These are phyloP conservation scores for Sclerotinia sclerotiorum DNA, from an alignment of 2,329 filamentous ascomycete species.

Conservation along the genomic window DNA sequence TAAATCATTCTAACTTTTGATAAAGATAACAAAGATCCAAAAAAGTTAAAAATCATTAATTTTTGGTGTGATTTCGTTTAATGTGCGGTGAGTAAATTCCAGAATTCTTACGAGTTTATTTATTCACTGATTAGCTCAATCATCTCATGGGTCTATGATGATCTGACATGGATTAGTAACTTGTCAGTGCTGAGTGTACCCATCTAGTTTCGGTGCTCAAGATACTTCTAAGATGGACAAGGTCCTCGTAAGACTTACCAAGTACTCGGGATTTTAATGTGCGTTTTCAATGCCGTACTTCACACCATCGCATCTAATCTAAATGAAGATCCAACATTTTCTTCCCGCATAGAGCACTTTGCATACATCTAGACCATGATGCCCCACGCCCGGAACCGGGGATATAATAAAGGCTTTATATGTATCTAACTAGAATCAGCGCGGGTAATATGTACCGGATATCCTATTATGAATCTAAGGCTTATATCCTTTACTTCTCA, in stretches of 20 bases:
- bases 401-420: neutral
- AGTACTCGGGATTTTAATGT: neutral
- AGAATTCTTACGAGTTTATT: too few relatives aligned
- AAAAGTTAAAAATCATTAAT: too few relatives aligned
- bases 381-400: neutral
- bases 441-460: neutral
- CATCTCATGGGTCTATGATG: too few relatives aligned
- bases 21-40: too few relatives aligned
- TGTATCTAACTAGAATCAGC: neutral
- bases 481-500: neutral
- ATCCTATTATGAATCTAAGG: neutral
- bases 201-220: neutral
- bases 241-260: neutral
- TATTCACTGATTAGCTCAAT: too few relatives aligned
- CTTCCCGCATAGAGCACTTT: neutral
- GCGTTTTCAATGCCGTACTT: neutral
- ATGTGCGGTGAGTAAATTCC: too few relatives aligned
- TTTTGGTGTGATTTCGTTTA: too few relatives aligned
- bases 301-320: neutral
- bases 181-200: too few relatives aligned
- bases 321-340: neutral
- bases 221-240: neutral
- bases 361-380: neutral
- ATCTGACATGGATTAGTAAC: too few relatives aligned
- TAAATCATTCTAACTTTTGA: too few relatives aligned